Evolutionary conservation across 352 stramenopile species (phyloP), one percentile per base, ranked within the genome.

Genomic region (Lagenidium giganteum): DNA sequence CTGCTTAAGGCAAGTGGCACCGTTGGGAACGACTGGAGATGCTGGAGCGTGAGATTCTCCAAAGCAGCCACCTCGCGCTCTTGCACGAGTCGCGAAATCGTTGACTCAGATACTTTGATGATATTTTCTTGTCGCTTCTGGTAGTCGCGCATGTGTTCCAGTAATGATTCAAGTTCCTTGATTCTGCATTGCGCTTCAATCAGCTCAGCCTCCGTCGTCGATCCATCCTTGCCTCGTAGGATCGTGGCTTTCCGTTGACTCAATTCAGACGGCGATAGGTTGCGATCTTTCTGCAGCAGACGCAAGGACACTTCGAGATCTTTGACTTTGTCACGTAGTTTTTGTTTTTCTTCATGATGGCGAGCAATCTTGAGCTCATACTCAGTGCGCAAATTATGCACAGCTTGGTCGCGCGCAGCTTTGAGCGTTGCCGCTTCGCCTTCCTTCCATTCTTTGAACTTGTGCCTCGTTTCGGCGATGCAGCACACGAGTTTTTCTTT

Each of bases 271-370:
- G 75, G 75, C 1, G 75, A 87, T 13, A 87, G 47, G 2, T 61
- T 55, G 0, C 68, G 68, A 41, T 85, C 67, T 33, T 83, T 86
- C 34, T 86, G 73, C 56, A 86, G 57, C 0, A 86, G 39, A 17
- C 70, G 65, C 13, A 83, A 51, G 8, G 73, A 80, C 5, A 85
- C 76, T 30, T 86, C 76, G 9, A 88, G 56, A 37, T 88, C 76
- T 33, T 83, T 78, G 8, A 85, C 72, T 34, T 86, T 85, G 4
- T 86, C 75, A 2, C 75, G 70, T 2, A 88, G 42, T 42, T 88
- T 88, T 24, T 85, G 61, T 33, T 83, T 88, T 35, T 88, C 76
- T 22, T 85, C 68, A 40, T 82, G 76, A 31, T 85, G 76, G 8
- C 70, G 57, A 4, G 67, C 64, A 33, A 86, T 66, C 41, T 85